Evolutionary conservation across 1,284 basidiomycete species (phyloP).

Genomic region (Cutaneotrichosporon sp.): DNA sequence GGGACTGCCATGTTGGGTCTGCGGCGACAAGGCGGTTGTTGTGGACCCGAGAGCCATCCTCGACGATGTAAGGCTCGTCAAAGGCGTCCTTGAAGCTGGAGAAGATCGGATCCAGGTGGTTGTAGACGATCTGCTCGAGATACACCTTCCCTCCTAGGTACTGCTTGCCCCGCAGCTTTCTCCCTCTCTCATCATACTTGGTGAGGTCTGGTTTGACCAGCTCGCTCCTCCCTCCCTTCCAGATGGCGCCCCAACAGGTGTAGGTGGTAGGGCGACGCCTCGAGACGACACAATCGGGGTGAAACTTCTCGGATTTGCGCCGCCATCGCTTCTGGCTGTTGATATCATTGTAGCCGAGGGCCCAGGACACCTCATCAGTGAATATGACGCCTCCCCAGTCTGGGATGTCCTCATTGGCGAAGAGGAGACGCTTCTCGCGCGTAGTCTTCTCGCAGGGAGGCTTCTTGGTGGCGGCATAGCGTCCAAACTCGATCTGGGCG

Average conservation of each 20-base stretch:
- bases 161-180: not conserved
- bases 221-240: not conserved
- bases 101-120: not conserved
- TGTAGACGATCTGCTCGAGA: not conserved
- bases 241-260: not conserved
- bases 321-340: not conserved
- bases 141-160: not conserved
- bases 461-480: not conserved
- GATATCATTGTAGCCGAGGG: not conserved
- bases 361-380: not conserved
- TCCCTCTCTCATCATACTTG: not conserved
- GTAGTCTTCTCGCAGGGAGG: not conserved
- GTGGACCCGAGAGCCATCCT: not conserved
- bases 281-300: not conserved
- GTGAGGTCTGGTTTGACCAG: not conserved
- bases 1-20: not conserved
- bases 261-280: not conserved
- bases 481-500: not conserved
- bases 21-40: not conserved
- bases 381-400: not conserved
- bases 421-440: not conserved
- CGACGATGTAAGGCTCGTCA: not conserved
- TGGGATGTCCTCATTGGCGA: not conserved
- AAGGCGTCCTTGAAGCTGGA: not conserved
- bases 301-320: not conserved